Conservation (phyloP, 2,329 filamentous ascomycete genomes). For the Blastomyces parvus region DNA sequence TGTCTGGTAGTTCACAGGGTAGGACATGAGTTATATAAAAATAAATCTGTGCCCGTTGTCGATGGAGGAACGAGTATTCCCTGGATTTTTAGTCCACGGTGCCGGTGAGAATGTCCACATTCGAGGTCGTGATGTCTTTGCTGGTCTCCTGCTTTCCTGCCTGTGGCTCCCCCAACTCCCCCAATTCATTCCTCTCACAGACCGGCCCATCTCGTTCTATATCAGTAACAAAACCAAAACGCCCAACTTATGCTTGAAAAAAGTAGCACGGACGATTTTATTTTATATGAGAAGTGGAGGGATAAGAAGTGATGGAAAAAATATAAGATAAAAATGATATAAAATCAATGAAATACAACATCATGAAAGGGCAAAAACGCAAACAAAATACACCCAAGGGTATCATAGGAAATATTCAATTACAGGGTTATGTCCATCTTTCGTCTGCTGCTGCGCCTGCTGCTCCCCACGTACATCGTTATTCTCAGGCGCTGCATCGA, state of each 20-base stretch:
- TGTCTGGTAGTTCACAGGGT: not conserved
- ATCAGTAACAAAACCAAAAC: conserved; percentile 1
- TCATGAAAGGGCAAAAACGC: not conserved
- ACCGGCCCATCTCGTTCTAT: not conserved
- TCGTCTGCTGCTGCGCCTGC: conserved; percentile 55
- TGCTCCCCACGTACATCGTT: conserved; percentile 77
- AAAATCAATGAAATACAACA: not conserved
- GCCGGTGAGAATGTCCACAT: not conserved
- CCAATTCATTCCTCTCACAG: too few relatives aligned
- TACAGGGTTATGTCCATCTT: conserved; percentile 61
- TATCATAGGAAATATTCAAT: conserved; percentile 61
- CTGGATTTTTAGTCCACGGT: not conserved
- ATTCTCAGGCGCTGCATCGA: conserved; percentile 81
- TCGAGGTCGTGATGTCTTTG: not conserved
- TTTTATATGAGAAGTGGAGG: not conserved
- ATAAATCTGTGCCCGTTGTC: not conserved
- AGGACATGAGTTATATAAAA: not conserved
- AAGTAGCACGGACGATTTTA: not conserved
- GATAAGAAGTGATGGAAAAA: not conserved
- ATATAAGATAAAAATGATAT: too few relatives aligned
- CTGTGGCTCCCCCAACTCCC: not conserved
- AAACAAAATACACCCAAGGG: conserved; percentile 10
- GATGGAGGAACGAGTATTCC: not conserved
- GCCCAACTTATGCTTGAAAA: conserved; percentile 6
- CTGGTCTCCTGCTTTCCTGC: not conserved